Percentiles rank a stretch among this genome's conserved stretches.
Conservation (phyloP, 139 green algal species). For the Chlorella vulgaris region DNA sequence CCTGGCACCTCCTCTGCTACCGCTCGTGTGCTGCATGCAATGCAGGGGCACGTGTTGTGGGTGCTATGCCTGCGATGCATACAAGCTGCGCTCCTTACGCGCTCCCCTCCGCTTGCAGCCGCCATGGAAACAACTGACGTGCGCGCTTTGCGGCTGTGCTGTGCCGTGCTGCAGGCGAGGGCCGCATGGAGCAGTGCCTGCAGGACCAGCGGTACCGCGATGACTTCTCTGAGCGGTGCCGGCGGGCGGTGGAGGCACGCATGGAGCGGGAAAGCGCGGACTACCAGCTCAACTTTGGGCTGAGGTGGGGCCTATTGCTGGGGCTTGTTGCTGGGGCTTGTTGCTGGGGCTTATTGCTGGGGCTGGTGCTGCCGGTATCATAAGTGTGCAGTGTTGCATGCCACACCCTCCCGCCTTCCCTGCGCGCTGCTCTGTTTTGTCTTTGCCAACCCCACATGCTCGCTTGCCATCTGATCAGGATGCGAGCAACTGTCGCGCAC, state of each 20-base stretch:
- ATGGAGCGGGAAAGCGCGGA: constrained; percentile 69
- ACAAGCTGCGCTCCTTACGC: no score
- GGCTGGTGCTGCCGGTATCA: background rate
- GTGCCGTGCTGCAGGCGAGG: constrained; percentile 42
- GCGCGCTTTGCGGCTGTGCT: background rate
- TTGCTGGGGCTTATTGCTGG: background rate
- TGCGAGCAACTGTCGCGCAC: no score
- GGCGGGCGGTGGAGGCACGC: constrained; percentile 68
- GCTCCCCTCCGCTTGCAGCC: no score
- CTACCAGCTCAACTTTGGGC: constrained; percentile 72
- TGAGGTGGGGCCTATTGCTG: constrained; percentile 40
- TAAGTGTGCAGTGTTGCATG: no score
- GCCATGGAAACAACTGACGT: background rate
- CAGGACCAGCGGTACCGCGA: constrained; percentile 68
- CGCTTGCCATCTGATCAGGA: no score
- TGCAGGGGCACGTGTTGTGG: background rate
- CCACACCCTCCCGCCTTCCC: no score
- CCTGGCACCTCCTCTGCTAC: background rate
- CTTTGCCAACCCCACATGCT: no score
- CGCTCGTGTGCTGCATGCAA: background rate
- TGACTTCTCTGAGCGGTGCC: constrained; percentile 68
- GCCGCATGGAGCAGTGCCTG: constrained; percentile 79
- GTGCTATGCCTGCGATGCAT: no score
- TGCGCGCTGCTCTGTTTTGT: no score
- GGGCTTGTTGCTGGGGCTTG: background rate